Evolutionary conservation across 2,329 filamentous ascomycete species (phyloP).

Genomic region (Talaromyces sp.): DNA sequence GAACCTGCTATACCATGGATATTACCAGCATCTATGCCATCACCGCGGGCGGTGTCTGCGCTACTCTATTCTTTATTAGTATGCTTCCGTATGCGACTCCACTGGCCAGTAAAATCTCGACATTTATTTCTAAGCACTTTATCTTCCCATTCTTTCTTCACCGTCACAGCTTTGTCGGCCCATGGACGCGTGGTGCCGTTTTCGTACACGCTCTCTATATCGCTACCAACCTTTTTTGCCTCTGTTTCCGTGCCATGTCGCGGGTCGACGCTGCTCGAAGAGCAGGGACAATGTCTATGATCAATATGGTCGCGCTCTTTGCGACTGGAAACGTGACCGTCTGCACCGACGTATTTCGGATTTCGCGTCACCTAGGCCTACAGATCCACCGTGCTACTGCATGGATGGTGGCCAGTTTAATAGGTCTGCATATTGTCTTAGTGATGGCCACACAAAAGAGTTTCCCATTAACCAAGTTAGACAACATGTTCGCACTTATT

Average conservation of each 20-base stretch:
- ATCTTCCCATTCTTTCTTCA: constrained; percentile 14
- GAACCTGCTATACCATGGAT: neutral
- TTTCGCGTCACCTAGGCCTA: constrained; percentile 14
- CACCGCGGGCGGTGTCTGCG: neutral
- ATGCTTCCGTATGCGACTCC: constrained; percentile 1
- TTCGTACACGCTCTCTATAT: constrained; percentile 6
- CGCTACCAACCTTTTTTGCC: neutral
- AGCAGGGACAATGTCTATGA: constrained; percentile 16
- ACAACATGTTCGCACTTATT: too few species aligned
- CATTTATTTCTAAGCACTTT: constrained; percentile 6
- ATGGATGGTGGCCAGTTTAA: constrained; percentile 16
- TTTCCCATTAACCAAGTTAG: too few species aligned
- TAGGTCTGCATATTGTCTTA: constrained; percentile 15
- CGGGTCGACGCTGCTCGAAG: neutral
- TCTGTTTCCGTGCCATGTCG: neutral
- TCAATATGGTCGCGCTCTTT: constrained; percentile 20
- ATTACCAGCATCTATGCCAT: constrained; percentile 1
- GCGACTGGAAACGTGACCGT: constrained; percentile 15
- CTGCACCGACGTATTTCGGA: constrained; percentile 14
- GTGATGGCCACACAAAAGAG: too few species aligned
- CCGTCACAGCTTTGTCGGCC: constrained; percentile 13
- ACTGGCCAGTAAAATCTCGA: neutral
- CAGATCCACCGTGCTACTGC: constrained; percentile 17
- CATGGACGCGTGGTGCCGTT: constrained; percentile 14
- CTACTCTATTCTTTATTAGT: neutral